Conservation (phyloP, 768 basidiomycete genomes). For the Lactarius tabidus region DNA sequence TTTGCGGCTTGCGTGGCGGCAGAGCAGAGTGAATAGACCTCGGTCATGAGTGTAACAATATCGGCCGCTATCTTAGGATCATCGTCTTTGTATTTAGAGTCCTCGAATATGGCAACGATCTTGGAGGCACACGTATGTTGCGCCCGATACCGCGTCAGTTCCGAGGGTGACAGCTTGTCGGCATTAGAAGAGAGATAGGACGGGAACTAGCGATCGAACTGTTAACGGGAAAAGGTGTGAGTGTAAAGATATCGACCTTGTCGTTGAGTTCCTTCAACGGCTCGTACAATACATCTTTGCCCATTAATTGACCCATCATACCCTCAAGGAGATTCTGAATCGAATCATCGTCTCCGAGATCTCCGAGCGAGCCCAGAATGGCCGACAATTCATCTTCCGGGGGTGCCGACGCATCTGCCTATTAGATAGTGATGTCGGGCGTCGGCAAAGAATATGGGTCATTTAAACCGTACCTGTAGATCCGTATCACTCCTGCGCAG, state of each 20-base stretch:
- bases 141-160: constrained; percentile 57
- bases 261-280: constrained; percentile 77
- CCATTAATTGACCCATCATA: constrained; percentile 80
- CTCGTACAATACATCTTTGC: constrained; percentile 80
- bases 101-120: constrained; percentile 66
- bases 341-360: constrained; percentile 41
- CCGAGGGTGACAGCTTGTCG: constrained; percentile 48
- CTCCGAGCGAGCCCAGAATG: constrained; percentile 48
- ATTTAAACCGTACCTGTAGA: constrained; percentile 37
- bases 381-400: constrained; percentile 45
- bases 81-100: constrained; percentile 52
- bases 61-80: constrained; percentile 42
- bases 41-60: constrained; percentile 68
- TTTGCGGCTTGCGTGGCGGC: background rate
- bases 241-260: constrained; percentile 44
- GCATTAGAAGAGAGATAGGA: constrained; percentile 60
- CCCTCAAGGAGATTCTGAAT: constrained; percentile 67
- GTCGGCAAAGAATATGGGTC: constrained; percentile 9
- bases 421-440: background rate
- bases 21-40: constrained; percentile 42
- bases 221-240: background rate
- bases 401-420: constrained; percentile 30
- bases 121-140: constrained; percentile 55
- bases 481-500: constrained; percentile 63
- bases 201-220: constrained; percentile 56